Evolutionary conservation across 1,139 yeast genomes (phyloP).

Genomic region (Diutina sp.): DNA sequence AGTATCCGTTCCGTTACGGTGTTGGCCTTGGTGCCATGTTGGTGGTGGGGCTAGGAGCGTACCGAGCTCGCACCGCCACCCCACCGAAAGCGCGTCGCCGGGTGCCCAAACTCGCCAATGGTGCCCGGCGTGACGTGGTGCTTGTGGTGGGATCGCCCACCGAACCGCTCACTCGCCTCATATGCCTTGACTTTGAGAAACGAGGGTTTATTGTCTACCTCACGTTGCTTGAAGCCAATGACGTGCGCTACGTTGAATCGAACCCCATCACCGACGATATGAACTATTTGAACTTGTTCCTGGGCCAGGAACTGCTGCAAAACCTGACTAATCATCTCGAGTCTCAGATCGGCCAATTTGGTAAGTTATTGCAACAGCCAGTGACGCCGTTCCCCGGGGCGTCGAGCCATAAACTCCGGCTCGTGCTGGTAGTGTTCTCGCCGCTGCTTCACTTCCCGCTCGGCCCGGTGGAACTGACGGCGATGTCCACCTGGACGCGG

Average conservation of each 20-base stretch:
- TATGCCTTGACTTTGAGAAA: slow-evolving; percentile 62
- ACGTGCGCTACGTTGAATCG: slow-evolving; percentile 42
- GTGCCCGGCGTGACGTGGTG: slow-evolving; percentile 65
- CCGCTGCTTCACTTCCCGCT: slow-evolving; percentile 56
- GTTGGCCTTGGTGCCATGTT: background rate
- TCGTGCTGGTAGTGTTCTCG: slow-evolving; percentile 48
- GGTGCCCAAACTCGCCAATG: slow-evolving; percentile 52
- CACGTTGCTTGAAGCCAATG: slow-evolving; percentile 55
- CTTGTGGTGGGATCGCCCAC: slow-evolving; percentile 66
- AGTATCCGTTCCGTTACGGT: background rate
- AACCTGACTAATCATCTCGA: background rate
- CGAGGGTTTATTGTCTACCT: slow-evolving; percentile 75
- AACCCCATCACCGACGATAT: slow-evolving; percentile 43
- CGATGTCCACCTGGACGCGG: slow-evolving; percentile 39
- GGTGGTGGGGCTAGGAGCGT: background rate
- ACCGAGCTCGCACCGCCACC: background rate
- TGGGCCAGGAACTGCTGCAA: slow-evolving; percentile 2
- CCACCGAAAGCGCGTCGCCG: slow-evolving; percentile 21
- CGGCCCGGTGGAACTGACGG: slow-evolving; percentile 55
- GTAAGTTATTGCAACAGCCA: slow-evolving; percentile 14
- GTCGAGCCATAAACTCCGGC: slow-evolving; percentile 33
- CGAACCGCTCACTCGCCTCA: slow-evolving; percentile 58
- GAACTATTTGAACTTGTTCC: slow-evolving; percentile 26
- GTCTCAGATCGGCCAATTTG: slow-evolving; percentile 19
- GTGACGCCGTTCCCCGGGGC: slow-evolving; percentile 42